Conservation (phyloP, 2,329 filamentous ascomycete genomes). For the Pseudopyricularia javanii region DNA sequence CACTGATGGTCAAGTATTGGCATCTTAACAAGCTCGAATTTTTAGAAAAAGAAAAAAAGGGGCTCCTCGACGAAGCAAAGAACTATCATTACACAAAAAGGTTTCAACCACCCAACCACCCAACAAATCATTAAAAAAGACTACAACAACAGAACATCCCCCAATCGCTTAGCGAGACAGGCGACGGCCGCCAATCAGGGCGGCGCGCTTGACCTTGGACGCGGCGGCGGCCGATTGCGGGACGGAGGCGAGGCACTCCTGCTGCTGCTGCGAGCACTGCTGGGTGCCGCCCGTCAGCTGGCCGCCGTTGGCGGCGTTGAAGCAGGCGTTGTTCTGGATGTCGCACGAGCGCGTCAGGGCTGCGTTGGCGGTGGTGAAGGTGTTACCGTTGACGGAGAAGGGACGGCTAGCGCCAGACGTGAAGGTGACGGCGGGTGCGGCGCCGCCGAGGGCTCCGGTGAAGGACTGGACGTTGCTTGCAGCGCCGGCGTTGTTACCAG, state of each 20-base stretch:
- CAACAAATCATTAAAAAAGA: not conserved
- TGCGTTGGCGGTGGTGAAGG: slow-evolving; percentile 25
- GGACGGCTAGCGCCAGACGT: slow-evolving; percentile 18
- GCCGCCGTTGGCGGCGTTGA: slow-evolving; percentile 25
- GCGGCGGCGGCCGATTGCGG: slow-evolving; percentile 7
- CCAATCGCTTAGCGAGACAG: not conserved
- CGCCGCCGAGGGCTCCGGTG: slow-evolving; percentile 25
- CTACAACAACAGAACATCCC: not conserved
- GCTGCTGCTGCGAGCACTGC: slow-evolving; percentile 25
- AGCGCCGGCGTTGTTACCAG: not conserved
- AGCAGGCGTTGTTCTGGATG: slow-evolving; percentile 31
- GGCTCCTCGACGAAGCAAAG: not conserved
- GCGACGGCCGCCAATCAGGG: slow-evolving; percentile 3
- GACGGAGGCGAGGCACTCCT: slow-evolving; percentile 10
- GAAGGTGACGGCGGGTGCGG: slow-evolving; percentile 20
- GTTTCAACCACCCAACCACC: no score
- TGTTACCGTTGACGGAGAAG: slow-evolving; percentile 23
- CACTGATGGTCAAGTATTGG: not conserved
- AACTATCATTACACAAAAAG: not conserved
- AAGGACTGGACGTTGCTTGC: slow-evolving; percentile 22
- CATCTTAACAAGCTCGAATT: not conserved
- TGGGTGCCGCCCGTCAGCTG: slow-evolving; percentile 14
- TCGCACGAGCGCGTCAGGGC: slow-evolving; percentile 30
- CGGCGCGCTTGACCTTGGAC: slow-evolving; percentile 4
- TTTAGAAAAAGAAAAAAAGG: not conserved